Conservation (phyloP, 164 flowering plant genomes). For the Kingdonia uniflora region DNA sequence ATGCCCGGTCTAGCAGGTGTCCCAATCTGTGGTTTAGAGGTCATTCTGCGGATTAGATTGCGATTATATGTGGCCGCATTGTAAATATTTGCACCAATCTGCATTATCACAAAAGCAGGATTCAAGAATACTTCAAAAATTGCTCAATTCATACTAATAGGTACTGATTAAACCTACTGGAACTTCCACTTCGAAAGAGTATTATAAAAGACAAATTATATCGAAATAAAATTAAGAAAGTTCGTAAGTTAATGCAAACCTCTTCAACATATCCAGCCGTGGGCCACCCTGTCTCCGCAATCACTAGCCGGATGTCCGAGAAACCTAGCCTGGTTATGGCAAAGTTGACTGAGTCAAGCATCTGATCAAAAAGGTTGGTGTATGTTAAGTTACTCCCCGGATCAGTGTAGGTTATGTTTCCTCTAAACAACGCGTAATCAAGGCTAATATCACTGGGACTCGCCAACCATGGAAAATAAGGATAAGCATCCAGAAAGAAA, state of each 20-base stretch:
- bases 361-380: constrained; percentile 68
- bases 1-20: constrained; percentile 75
- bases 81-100: constrained; percentile 63
- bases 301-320: constrained; percentile 31
- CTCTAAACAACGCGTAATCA: constrained; percentile 54
- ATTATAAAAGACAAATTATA: no score
- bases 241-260: neutral
- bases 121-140: no score
- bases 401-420: constrained; percentile 38
- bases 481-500: constrained; percentile 71
- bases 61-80: constrained; percentile 92
- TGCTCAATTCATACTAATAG: no score
- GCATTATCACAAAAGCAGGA: neutral
- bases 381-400: constrained; percentile 46
- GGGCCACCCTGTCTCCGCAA: constrained; percentile 97
- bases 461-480: constrained; percentile 69
- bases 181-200: no score
- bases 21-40: constrained; percentile 40
- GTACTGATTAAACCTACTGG: no score
- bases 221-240: no score
- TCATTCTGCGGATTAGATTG: constrained; percentile 42
- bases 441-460: constrained; percentile 35
- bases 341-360: constrained; percentile 62
- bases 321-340: constrained; percentile 64
- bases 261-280: constrained; percentile 58